Base-by-base conservation (phyloP, 768 basidiomycete genomes). In the Xanthoconium purpureum region DNA sequence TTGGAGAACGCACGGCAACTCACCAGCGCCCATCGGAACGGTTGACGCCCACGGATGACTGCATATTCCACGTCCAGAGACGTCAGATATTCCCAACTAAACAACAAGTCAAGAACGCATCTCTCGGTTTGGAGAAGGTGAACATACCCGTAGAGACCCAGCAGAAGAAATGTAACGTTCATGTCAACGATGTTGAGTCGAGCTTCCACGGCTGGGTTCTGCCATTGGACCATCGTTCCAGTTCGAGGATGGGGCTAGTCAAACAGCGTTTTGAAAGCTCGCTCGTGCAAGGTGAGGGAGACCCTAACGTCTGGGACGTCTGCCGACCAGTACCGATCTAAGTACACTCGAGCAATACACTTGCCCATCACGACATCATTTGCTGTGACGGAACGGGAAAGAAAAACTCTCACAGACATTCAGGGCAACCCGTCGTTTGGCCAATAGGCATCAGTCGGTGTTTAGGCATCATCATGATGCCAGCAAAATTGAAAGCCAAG, bases 21-120 rank as follows among this genome's bases (percentile, higher is more conserved):
- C 38, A 70, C 71, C 40, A 70, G 50, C 28, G 61, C 20, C 71
- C 64, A 72, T 32, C 58, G 55, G 33, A 70, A 72, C 17, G 66
- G 7, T 3, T 62, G 15, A n/a, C 58, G 64, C 6, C 62, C 47
- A 38, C 61, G 62, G 36, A 72, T 36, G 30, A 72, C 50, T 5
- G 61, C 66, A 11, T 54, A 62, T 47, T 72, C 71, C 5, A 66
- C 55, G 2, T 55, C 52, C 13, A 61, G 45, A 2, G 62, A 60
- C 12, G 49, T 44, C 3, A 71, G 7, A 36, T 66, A 70, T 14
- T 68, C 64, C 71, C 69, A 70, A 3, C 69, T 68, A 28, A 4
- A 14, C 2, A n/a, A 44, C 18, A 0, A 20, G 39, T 47, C 15
- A n/a, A 32, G 39, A 17, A 36, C 1, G n/a, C 14, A 5, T 49